Evolutionary conservation across 78 protist species (phyloP), one percentile per base, ranked within the genome.

Genomic region (Diacronema lutheri): DNA sequence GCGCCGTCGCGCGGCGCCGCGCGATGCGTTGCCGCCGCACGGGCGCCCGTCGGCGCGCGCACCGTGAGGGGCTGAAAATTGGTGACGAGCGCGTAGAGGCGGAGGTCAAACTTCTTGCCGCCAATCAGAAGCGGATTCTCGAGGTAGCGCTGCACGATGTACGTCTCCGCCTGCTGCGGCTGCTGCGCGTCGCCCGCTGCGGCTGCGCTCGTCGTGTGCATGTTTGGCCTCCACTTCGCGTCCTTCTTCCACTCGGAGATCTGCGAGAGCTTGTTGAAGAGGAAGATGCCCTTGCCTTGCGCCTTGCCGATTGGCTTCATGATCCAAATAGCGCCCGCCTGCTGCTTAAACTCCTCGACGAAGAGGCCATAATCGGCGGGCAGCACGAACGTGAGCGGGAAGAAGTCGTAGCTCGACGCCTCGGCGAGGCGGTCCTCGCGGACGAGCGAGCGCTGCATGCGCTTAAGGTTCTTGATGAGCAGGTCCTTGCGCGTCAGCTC

Each of bases 401-500:
- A 89, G 56, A 90, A 92, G 82, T 89, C 88, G 71, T 68, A 90
- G 84, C 81, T 31, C 10, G 81, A 41, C 1, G 95, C 92, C 50
- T 92, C 95, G 29, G 65, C 68, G 13, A 37, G 60, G 9, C 29
- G 31, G 31, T 55, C 93, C 40, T 89, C 93, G 57, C 86, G 21
- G n/a, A 84, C 79, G 20, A 93, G 77, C 40, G 21, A 25, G 12
- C 78, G 81, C 58, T 56, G 38, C 84, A 69, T 69, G 14, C 93
- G 77, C 89, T 90, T 89, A 23, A 94, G 81, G 46, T 91, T 94
- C 89, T 92, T 91, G 62, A 84, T 66, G 38, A 90, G 31, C 31
- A 80, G 41, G 61, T 92, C 96, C 50, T 94, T 94, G 35, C 93
- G 72, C 50, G 96, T 94, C 40, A 94, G 86, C 89, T 94, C 95